Percentiles rank a stretch among this genome's conserved stretches.
Evolutionary conservation across 805 yeast species (phyloP).

Genomic region (Barnettozyma sp.): DNA sequence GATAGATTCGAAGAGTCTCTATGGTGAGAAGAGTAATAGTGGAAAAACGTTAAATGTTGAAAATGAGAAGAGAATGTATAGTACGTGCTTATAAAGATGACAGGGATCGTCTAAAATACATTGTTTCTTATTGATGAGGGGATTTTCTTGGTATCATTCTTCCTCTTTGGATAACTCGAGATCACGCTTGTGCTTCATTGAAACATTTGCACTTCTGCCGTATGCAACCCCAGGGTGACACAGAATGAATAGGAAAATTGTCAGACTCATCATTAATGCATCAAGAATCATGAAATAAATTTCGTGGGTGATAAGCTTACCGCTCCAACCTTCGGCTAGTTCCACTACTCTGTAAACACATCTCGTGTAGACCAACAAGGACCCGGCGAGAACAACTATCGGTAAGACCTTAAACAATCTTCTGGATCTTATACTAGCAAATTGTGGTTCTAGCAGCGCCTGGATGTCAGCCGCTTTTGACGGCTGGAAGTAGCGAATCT

Average conservation of each 20-base stretch:
- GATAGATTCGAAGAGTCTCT: slow-evolving; percentile 15
- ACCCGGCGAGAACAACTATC: slow-evolving; percentile 38
- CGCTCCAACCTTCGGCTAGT: slow-evolving; percentile 65
- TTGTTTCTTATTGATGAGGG: no score
- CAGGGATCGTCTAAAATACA: no score
- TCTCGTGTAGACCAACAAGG: slow-evolving; percentile 52
- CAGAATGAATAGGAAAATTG: slow-evolving; percentile 39
- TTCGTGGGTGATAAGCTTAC: slow-evolving; percentile 56
- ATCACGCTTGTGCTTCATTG: slow-evolving; percentile 3
- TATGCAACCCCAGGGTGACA: slow-evolving; percentile 62
- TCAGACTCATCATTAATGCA: slow-evolving; percentile 52
- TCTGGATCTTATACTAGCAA: slow-evolving; percentile 29
- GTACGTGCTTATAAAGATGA: no score
- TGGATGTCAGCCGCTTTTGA: slow-evolving; percentile 23
- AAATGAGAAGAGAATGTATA: no score
- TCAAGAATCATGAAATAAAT: slow-evolving; percentile 53
- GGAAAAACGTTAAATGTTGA: no score
- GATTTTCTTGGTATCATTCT: no score
- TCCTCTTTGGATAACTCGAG: no score
- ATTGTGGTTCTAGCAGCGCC: slow-evolving; percentile 32
- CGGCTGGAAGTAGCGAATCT: slow-evolving; percentile 28
- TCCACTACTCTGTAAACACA: slow-evolving; percentile 72
- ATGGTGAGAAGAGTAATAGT: no score
- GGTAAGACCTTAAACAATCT: slow-evolving; percentile 38
- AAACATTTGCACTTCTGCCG: slow-evolving; percentile 10